phyloP scores from a whole-genome alignment of 768 basidiomycete species.

The Gymnopilus dilepis region DNA sequence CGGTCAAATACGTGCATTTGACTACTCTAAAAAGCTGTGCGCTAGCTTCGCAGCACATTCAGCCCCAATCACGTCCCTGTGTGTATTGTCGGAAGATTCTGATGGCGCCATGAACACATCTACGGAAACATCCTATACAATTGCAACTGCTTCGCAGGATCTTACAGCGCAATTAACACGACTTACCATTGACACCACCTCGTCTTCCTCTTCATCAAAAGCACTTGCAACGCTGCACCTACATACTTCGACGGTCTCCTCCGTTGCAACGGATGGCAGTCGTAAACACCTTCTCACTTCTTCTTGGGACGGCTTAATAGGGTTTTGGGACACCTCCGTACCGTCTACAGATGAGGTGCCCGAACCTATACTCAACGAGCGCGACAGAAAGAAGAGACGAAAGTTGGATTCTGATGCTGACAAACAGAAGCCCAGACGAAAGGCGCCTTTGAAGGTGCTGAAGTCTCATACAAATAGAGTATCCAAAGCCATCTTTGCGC shows the following conservation, averaged over 20 bases:
- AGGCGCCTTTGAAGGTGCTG: constrained; percentile 74
- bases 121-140: constrained; percentile 32
- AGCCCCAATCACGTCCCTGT: constrained; percentile 73
- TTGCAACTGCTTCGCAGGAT: constrained; percentile 83
- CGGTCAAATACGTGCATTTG: constrained; percentile 73
- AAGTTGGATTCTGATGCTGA: constrained; percentile 46
- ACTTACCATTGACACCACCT: constrained; percentile 33
- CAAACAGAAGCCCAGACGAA: constrained; percentile 49
- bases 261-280: constrained; percentile 57
- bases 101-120: constrained; percentile 17
- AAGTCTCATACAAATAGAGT: constrained; percentile 86
- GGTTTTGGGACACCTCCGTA: constrained; percentile 75
- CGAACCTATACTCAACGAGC: constrained; percentile 38
- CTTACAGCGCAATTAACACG: constrained; percentile 67
- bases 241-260: constrained; percentile 83
- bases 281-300: constrained; percentile 78
- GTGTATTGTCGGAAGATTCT: constrained; percentile 43
- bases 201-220: constrained; percentile 32
- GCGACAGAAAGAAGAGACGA: constrained; percentile 66
- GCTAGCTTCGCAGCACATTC: constrained; percentile 56
- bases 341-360: constrained; percentile 69
- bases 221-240: constrained; percentile 77
- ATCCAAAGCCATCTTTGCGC: constrained; percentile 63
- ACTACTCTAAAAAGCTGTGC: constrained; percentile 65
- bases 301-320: constrained; percentile 88